Evolutionary conservation across 2,329 filamentous ascomycete genomes (phyloP).

Genomic region (Ophiostoma montium): DNA sequence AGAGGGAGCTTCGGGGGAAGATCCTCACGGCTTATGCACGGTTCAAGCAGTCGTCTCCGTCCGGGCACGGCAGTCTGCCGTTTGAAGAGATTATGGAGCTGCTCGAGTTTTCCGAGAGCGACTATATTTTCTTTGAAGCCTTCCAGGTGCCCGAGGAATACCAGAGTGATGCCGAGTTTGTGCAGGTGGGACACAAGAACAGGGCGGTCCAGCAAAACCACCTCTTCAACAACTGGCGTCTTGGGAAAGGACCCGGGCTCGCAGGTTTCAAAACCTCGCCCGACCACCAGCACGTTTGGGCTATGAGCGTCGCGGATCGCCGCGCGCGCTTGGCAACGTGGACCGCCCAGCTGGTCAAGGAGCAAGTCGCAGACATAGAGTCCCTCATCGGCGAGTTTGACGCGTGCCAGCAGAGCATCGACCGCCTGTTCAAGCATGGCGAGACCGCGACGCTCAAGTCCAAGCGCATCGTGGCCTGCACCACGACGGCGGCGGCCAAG

Average conservation of each 20-base stretch:
- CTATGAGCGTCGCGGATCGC: conserved; percentile 27
- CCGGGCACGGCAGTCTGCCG: neutral
- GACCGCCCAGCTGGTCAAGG: conserved; percentile 31
- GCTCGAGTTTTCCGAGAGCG: conserved; percentile 37
- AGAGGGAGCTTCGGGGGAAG: conserved; percentile 9
- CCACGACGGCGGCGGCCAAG: conserved; percentile 56
- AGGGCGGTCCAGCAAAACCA: conserved; percentile 31
- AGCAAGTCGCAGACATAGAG: conserved; percentile 30
- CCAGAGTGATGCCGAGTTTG: conserved; percentile 27
- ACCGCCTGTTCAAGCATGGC: conserved; percentile 28
- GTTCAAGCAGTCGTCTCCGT: neutral
- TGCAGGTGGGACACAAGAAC: conserved; percentile 29
- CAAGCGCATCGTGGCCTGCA: conserved; percentile 53
- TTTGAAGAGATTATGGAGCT: conserved; percentile 16
- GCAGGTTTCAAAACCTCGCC: conserved; percentile 13
- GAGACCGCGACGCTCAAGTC: conserved; percentile 29
- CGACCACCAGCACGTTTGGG: conserved; percentile 34
- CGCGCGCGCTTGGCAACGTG: conserved; percentile 25
- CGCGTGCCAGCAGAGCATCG: conserved; percentile 24
- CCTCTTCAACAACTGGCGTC: conserved; percentile 39
- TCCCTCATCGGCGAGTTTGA: conserved; percentile 28
- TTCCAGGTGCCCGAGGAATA: conserved; percentile 34
- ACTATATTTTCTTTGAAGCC: conserved; percentile 39
- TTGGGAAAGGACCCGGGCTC: conserved; percentile 29
- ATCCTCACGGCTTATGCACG: conserved; percentile 4